Conservation (phyloP, 805 yeast species). For the Candida vartiovaarae region DNA sequence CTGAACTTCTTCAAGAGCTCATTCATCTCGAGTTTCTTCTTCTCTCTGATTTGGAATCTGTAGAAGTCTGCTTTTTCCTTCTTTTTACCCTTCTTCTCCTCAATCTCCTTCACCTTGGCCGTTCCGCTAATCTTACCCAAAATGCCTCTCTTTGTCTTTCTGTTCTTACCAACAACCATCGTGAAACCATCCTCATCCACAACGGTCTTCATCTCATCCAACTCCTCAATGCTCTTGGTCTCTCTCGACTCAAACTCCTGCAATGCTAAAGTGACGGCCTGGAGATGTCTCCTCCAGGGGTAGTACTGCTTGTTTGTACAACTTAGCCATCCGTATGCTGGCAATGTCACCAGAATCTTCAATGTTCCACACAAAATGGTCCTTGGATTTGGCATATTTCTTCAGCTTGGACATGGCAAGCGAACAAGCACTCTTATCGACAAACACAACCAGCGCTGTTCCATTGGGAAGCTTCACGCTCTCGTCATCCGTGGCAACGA, state of each 20-base stretch:
- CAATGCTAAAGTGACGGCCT: constrained; percentile 51
- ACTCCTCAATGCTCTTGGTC: constrained; percentile 46
- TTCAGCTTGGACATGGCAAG: constrained; percentile 60
- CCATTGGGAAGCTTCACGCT: constrained; percentile 56
- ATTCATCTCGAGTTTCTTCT: constrained; percentile 88
- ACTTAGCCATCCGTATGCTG: constrained; percentile 33
- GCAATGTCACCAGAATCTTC: constrained; percentile 28
- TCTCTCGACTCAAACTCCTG: constrained; percentile 66
- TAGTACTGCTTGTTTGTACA: constrained; percentile 34
- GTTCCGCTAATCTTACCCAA: constrained; percentile 45
- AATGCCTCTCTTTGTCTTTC: constrained; percentile 72
- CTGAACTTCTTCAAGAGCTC: constrained; percentile 78
- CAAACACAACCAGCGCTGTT: constrained; percentile 65
- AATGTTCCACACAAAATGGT: constrained; percentile 25
- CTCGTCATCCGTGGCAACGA: constrained; percentile 19
- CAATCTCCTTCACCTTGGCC: constrained; percentile 25
- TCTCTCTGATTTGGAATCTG: constrained; percentile 91
- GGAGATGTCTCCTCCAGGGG: constrained; percentile 42
- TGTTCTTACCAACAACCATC: constrained; percentile 77
- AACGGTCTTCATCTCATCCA: constrained; percentile 46
- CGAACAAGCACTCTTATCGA: constrained; percentile 62
- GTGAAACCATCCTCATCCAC: constrained; percentile 96
- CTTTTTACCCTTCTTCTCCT: constrained; percentile 47
- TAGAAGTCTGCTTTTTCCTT: constrained; percentile 88
- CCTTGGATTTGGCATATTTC: constrained; percentile 36